Base-by-base conservation (phyloP, 1,284 basidiomycete species). In the Vanrija sp. region DNA sequence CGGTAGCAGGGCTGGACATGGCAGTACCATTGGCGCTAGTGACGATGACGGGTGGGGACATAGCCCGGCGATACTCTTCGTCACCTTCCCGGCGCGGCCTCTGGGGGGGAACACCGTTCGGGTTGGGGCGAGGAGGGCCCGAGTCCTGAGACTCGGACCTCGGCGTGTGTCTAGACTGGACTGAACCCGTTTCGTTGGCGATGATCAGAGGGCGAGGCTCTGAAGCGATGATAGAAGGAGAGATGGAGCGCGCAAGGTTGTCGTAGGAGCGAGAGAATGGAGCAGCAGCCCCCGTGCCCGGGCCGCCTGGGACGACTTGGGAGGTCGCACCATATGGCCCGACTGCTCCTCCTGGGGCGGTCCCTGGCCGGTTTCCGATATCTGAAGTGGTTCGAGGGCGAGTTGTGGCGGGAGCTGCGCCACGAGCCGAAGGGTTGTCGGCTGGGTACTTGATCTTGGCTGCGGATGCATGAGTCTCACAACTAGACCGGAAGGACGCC, bases 361-460 rank as follows among this genome's bases (percentile, higher is more conserved):
- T 39, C 43, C 34, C 16, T 51, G 15, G 43, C 6, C 6, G 58
- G 46, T 16, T 55, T 42, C 18, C 43, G 19, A 52, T 52, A 39
- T 62, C 61, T 12, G 61, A 62, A 4, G 57, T 56, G 10, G 61
- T 62, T 10, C 61, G 54, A 15, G 46, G 46, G 18, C 61, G 57
- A 7, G 39, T 26, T 18, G 48, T 16, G 40, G 44, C 25, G 14
- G 44, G 18, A 14, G 42, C 14, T 8, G 10, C 25, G 16, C 43
- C 38, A 8, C 55, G 45, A 6, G 58, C 46, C n/a, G 49, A 12
- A 23, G 66, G 61, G 44, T 59, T 66, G 54, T 77, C 76, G 3
- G 71, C 83, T 1, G 94, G 94, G 72, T 97, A 97, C 77, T 95
- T 95, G 80, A 98, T 98, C 70, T 97, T 81, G 55, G 86, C 76